Conservation (phyloP, 371 early-diverging fungal species). For the Rhizopus arrhizus region DNA sequence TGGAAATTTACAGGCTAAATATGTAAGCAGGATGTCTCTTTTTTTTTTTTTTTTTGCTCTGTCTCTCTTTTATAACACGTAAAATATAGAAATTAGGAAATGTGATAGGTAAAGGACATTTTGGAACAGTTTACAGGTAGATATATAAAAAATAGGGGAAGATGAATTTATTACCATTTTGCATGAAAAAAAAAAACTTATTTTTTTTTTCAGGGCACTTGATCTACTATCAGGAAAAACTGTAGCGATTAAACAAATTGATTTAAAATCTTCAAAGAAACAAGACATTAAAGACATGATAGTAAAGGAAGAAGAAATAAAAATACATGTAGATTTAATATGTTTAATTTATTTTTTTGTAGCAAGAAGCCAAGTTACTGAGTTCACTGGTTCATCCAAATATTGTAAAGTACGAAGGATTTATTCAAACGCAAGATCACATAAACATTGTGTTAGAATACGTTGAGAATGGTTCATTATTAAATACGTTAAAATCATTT, state of each 20-base stretch:
- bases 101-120: conserved; percentile 91
- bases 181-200: conserved; percentile 74
- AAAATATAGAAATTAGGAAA: conserved; percentile 78
- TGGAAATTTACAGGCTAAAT: conserved; percentile 52
- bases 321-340: too few relatives aligned
- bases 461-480: conserved; percentile 94
- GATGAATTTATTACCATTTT: neutral
- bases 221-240: conserved; percentile 86
- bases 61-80: too few relatives aligned
- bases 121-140: conserved; percentile 80
- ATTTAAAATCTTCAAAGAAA: conserved; percentile 58
- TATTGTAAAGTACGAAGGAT: conserved; percentile 88
- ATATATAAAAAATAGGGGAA: too few relatives aligned
- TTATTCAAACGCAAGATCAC: conserved; percentile 65
- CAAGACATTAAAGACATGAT: conserved; percentile 32
- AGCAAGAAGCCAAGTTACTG: conserved; percentile 73
- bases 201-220: conserved; percentile 66
- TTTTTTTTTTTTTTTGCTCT: too few relatives aligned
- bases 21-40: conserved; percentile 33
- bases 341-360: neutral
- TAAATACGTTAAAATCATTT: conserved; percentile 87
- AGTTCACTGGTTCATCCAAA: conserved; percentile 77
- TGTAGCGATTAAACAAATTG: conserved; percentile 87
- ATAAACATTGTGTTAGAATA: conserved; percentile 89
- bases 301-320: conserved; percentile 43